Conservation (phyloP, 192 early-diverging fungal genomes). For the Gonapodya sp. region DNA sequence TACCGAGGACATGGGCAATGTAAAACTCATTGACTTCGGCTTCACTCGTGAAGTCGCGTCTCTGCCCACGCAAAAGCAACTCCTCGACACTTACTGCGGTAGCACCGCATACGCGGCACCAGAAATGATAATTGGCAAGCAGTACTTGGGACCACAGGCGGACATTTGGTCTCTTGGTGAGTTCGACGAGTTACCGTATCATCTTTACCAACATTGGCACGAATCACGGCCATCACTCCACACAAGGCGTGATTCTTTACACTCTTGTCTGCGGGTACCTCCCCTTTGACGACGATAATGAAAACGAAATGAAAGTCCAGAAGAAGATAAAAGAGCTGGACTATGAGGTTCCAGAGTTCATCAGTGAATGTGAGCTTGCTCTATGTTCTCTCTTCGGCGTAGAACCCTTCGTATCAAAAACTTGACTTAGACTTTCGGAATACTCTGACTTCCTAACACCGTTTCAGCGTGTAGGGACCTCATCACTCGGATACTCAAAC, state of each 20-base stretch:
- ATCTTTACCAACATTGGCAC: not conserved
- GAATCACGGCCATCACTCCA: too few species aligned
- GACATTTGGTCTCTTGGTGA: constrained; percentile 51
- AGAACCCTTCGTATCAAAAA: not conserved
- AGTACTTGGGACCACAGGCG: constrained; percentile 61
- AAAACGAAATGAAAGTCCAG: constrained; percentile 51
- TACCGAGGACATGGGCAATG: constrained; percentile 25
- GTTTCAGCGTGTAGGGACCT: constrained; percentile 46
- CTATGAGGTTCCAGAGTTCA: constrained; percentile 58
- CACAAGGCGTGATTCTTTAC: constrained; percentile 33
- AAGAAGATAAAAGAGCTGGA: constrained; percentile 63
- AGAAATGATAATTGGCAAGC: constrained; percentile 66
- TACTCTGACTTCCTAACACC: too few species aligned
- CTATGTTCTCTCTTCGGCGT: not conserved
- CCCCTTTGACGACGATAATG: constrained; percentile 54
- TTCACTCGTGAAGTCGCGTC: constrained; percentile 46
- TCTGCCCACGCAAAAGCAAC: constrained; percentile 25
- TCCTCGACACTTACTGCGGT: constrained; percentile 55
- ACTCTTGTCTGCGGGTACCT: constrained; percentile 35
- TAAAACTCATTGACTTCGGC: constrained; percentile 59
- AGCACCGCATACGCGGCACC: constrained; percentile 69
- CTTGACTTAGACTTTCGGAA: too few species aligned
- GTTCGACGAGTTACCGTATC: not conserved
- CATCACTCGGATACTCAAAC: constrained; percentile 52
- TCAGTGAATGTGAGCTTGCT: constrained; percentile 35